Conservation (phyloP, 2,329 filamentous ascomycete species). For the Penicillium sp. region DNA sequence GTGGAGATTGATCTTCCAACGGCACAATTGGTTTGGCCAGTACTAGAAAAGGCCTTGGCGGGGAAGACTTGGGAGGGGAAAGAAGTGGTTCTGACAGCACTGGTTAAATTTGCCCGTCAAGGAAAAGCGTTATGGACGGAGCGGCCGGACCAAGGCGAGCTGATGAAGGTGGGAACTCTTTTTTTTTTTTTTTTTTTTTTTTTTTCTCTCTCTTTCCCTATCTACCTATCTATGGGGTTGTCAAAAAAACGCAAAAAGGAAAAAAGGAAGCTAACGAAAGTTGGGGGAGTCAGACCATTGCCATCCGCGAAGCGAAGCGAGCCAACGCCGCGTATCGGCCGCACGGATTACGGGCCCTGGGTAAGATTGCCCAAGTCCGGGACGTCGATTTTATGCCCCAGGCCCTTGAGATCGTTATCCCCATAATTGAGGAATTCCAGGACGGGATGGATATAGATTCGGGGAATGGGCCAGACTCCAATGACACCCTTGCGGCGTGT, state of each 20-base stretch:
- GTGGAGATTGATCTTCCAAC: conserved; percentile 58
- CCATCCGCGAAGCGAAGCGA: conserved; percentile 82
- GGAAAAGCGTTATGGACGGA: conserved; percentile 60
- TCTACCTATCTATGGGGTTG: not conserved
- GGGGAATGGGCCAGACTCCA: conserved; percentile 35
- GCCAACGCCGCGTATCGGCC: conserved; percentile 84
- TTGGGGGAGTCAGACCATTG: conserved; percentile 55
- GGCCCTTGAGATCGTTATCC: conserved; percentile 63
- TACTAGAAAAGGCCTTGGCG: conserved; percentile 75
- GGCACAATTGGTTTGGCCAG: conserved; percentile 72
- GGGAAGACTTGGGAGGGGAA: conserved; percentile 95
- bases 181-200: conserved; percentile 1
- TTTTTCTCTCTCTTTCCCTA: not conserved
- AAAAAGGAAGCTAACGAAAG: conserved; percentile 2
- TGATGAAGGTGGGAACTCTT: conserved; percentile 62
- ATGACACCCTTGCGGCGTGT: conserved; percentile 41
- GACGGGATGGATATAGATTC: conserved; percentile 69
- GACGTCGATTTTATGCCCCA: conserved; percentile 70
- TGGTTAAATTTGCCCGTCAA: conserved; percentile 73
- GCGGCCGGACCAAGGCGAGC: conserved; percentile 58
- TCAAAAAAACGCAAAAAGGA: not conserved
- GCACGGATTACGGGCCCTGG: conserved; percentile 70
- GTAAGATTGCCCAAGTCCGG: conserved; percentile 68
- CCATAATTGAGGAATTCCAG: conserved; percentile 59
- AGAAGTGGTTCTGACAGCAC: conserved; percentile 76